A percentile compares a stretch with the other conserved stretches of the same genome.
Conservation (phyloP, 345 rosid species). For the Corymbia maculata region DNA sequence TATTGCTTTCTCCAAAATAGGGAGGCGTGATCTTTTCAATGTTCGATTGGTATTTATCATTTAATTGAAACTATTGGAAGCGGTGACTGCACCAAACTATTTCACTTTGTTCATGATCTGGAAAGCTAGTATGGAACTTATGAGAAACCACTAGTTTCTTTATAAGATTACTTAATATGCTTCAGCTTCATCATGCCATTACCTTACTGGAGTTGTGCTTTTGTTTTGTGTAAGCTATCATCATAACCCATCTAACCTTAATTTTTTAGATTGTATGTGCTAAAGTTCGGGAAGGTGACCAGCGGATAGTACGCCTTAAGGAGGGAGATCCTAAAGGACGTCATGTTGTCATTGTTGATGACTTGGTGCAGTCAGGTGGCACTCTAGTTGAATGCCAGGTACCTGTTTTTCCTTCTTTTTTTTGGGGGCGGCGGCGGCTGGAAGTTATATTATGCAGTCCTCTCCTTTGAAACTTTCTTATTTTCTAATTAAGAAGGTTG, state of each 20-base stretch:
- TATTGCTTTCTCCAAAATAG: background rate
- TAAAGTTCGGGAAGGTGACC: slow-evolving; percentile 87
- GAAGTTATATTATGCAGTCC: background rate
- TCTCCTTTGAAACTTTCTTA: background rate
- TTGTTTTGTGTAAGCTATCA: background rate
- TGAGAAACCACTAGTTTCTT: background rate
- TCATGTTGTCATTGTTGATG: slow-evolving; percentile 93
- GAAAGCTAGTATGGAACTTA: background rate
- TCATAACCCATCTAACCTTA: background rate
- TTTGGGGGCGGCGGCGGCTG: background rate
- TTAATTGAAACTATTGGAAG: background rate
- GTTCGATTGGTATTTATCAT: background rate
- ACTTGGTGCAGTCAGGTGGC: slow-evolving; percentile 97
- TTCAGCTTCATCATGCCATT: background rate
- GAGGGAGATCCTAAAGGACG: slow-evolving; percentile 85
- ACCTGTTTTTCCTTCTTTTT: background rate
- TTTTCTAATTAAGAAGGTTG: background rate
- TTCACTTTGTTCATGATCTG: background rate
- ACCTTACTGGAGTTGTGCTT: background rate
- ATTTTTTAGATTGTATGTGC: slow-evolving; percentile 73
- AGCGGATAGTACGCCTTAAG: slow-evolving; percentile 81
- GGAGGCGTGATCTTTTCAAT: background rate
- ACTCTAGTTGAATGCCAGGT: slow-evolving; percentile 98
- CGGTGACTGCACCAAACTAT: background rate
- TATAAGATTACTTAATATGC: background rate